A percentile compares a stretch with the other conserved stretches of the same genome.
These are phyloP conservation scores for Rhexocercosporidium sp. DNA, from an alignment of 2,329 filamentous ascomycete species.

Conservation along the genomic window DNA sequence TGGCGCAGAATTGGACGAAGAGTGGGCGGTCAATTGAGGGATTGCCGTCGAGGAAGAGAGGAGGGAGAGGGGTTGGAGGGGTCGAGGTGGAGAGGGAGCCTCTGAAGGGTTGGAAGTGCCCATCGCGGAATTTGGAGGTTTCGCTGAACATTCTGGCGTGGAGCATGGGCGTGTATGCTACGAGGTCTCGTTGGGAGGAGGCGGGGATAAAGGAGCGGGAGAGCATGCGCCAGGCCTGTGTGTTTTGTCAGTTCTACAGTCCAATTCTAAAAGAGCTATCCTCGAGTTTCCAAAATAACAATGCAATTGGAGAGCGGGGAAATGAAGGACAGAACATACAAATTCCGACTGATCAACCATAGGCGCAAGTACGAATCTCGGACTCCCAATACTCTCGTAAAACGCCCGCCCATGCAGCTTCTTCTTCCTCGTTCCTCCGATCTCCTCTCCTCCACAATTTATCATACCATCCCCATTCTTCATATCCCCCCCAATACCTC, in stretches of 20 bases:
- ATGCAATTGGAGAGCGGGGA: background rate
- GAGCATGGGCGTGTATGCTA: constrained; percentile 96
- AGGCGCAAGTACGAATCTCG: constrained; percentile 87
- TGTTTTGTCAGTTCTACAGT: constrained; percentile 22
- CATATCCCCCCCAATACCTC: constrained; percentile 23
- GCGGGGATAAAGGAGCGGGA: constrained; percentile 87
- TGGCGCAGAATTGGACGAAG: constrained; percentile 96
- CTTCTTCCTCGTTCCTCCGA: constrained; percentile 15
- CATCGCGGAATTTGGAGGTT: constrained; percentile 73
- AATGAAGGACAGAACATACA: constrained; percentile 57
- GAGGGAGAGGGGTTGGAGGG: constrained; percentile 36
- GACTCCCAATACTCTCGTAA: constrained; percentile 92
- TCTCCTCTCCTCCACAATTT: background rate
- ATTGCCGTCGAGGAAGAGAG: constrained; percentile 80
- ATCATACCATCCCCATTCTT: background rate
- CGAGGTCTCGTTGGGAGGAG: constrained; percentile 65
- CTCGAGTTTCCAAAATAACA: no score
- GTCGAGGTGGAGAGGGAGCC: constrained; percentile 39
- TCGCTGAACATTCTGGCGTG: constrained; percentile 89
- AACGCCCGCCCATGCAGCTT: constrained; percentile 88
- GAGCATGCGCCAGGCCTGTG: constrained; percentile 92
- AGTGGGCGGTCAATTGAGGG: constrained; percentile 83
- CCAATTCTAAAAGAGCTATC: background rate
- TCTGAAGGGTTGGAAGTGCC: constrained; percentile 73
- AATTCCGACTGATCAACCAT: constrained; percentile 99